Evolutionary conservation across 495 filamentous ascomycete genomes (phyloP), one percentile per base, ranked within the genome.

Genomic region (Neurospora hispaniola): DNA sequence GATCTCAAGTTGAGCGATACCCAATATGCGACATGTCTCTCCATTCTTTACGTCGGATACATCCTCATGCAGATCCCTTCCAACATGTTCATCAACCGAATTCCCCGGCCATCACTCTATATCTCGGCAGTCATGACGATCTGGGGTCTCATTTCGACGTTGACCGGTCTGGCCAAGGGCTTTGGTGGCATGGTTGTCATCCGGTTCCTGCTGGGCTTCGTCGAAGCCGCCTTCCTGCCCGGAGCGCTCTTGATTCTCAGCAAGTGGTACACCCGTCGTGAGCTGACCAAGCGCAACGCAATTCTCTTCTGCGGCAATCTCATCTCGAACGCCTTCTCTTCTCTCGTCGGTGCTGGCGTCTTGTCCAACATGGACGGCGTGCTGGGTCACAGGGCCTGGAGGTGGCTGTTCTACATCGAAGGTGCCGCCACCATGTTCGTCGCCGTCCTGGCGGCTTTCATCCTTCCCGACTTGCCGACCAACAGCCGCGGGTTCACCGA

Each of bases 381-480:
- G 14, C 70, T 82, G 10, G 85, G 85, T 43, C 79, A 84, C 35
- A 77, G 81, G 40, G 84, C 85, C n/a, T 87, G 86, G 85, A 78
- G 84, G 62, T 93, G 91, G 91, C 81, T 93, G 40, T 31, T 42
- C 16, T 44, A 90, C 70, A 90, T 94, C 72, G 92, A 94, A 78
- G 92, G 92, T 46, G 86, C 76, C 4, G 77, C 83, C 43, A 88
- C 84, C 42, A 82, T 87, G 71, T 77, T 72, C 11, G 77, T 85
- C 40, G 84, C 82, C 14, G 71, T 82, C 46, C 73, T 76, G 18
- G 84, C 89, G 3, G 86, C 83, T 69, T 90, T 91, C 75, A 79
- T 92, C 43, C 82, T 95, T 35, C 92, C 92, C 9, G 89, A 95
- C 75, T 89, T 92, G 74, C 92, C 92, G 2, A 84, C 88, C 35